Percentiles rank a stretch among this genome's conserved stretches.
These are phyloP conservation scores for Myriosclerotinia scirpicola DNA, from an alignment of 2,329 filamentous ascomycete genomes.

Conservation along the genomic window DNA sequence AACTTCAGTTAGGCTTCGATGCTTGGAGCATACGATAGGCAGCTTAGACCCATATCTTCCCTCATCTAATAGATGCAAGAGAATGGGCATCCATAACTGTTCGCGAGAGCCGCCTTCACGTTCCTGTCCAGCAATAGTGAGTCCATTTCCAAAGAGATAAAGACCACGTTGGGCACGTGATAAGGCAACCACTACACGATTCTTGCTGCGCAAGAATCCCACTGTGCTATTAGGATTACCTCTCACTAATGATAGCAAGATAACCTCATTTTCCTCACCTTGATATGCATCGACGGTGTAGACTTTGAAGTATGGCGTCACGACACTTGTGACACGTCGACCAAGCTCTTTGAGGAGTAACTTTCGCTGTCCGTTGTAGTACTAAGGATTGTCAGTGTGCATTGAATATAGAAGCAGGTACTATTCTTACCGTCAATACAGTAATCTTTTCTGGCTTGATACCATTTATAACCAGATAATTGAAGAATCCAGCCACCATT, in stretches of 20 bases:
- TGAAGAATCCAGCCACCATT: slow-evolving; percentile 72
- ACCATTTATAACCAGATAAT: slow-evolving; percentile 71
- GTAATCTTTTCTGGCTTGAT: slow-evolving; percentile 64
- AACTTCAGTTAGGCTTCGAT: slow-evolving; percentile 54
- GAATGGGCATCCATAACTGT: slow-evolving; percentile 40
- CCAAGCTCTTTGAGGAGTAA: slow-evolving; percentile 53
- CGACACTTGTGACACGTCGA: slow-evolving; percentile 43
- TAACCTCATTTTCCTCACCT: slow-evolving; percentile 84
- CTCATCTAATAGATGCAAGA: slow-evolving; percentile 45
- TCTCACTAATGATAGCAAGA: slow-evolving; percentile 78
- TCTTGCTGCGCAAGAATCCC: slow-evolving; percentile 70
- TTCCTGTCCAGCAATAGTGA: slow-evolving; percentile 44
- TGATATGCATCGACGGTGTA: slow-evolving; percentile 87
- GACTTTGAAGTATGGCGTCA: slow-evolving; percentile 51
- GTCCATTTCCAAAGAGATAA: slow-evolving; percentile 79
- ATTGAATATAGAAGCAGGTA: background rate
- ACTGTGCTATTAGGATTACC: slow-evolving; percentile 59
- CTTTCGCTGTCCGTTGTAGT: slow-evolving; percentile 82
- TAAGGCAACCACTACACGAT: slow-evolving; percentile 58
- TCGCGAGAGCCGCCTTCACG: slow-evolving; percentile 30
- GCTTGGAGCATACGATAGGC: slow-evolving; percentile 63
- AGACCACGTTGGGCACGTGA: slow-evolving; percentile 75
- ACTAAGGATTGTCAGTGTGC: slow-evolving; percentile 43
- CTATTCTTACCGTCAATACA: slow-evolving; percentile 58
- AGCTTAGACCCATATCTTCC: slow-evolving; percentile 45